Evolutionary conservation across 1,284 basidiomycete species (phyloP).

Genomic region (Kalmanozyma brasiliensis): DNA sequence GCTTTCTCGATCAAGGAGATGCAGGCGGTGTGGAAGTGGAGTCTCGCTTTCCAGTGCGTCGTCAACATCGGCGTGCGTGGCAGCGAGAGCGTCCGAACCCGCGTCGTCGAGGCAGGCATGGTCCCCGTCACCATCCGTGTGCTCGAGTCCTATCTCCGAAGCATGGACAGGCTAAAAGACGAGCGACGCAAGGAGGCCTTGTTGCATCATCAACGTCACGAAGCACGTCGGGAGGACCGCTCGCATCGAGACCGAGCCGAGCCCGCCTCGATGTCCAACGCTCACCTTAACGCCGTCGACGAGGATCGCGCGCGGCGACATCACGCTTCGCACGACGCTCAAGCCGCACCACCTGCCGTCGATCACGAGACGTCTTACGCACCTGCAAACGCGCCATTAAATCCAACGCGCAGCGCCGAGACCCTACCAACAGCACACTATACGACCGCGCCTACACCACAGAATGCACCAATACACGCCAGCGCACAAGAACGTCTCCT

Average conservation of each 20-base stretch:
- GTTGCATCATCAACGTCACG: conserved; percentile 35
- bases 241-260: conserved; percentile 23
- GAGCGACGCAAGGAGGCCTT: conserved; percentile 40
- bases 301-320: conserved; percentile 19
- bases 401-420: conserved; percentile 1
- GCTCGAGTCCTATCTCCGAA: conserved; percentile 78
- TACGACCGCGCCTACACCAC: conserved; percentile 8
- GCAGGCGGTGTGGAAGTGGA: conserved; percentile 67
- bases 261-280: conserved; percentile 6
- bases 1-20: conserved; percentile 58
- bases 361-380: background rate
- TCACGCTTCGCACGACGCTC: conserved; percentile 10
- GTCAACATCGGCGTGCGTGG: conserved; percentile 98
- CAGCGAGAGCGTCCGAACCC: conserved; percentile 82
- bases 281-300: conserved; percentile 9
- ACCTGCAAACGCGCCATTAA: conserved; percentile 1
- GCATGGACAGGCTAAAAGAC: conserved; percentile 67
- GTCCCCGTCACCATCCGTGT: conserved; percentile 94
- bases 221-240: conserved; percentile 42
- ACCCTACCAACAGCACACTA: background rate
- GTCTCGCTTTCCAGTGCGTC: conserved; percentile 88
- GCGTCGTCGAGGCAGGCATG: conserved; percentile 95
- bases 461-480: conserved; percentile 1
- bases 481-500: conserved; percentile 10
- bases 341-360: background rate